phyloP scores from a whole-genome alignment of 2,329 filamentous ascomycete species.

The Xylaria sp. region DNA sequence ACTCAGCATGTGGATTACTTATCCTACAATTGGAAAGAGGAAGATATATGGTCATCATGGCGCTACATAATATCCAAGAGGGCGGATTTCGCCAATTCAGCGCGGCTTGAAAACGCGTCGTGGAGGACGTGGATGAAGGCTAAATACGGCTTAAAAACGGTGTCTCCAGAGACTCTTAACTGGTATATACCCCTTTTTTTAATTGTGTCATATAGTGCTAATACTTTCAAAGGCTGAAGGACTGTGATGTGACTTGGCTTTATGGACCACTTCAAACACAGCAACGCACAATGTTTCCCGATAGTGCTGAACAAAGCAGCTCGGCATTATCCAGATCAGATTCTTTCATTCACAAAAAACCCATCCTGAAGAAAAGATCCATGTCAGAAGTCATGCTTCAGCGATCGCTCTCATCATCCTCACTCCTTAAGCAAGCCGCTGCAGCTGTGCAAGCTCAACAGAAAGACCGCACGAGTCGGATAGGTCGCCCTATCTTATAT shows the following conservation, averaged over 20 bases:
- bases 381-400: constrained; percentile 97
- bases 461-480: constrained; percentile 62
- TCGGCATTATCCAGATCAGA: constrained; percentile 62
- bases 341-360: constrained; percentile 83
- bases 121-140: constrained; percentile 98
- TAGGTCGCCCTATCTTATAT: constrained; percentile 66
- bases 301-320: constrained; percentile 56
- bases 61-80: constrained; percentile 87
- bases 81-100: constrained; percentile 81
- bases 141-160: constrained; percentile 85
- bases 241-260: constrained; percentile 96
- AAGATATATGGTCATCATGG: constrained; percentile 98
- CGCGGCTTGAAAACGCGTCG: constrained; percentile 90
- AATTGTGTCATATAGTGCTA: constrained; percentile 3
- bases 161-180: constrained; percentile 91
- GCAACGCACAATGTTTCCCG: constrained; percentile 63
- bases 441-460: constrained; percentile 87
- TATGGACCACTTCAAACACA: constrained; percentile 91
- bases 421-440: constrained; percentile 87
- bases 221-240: constrained; percentile 78
- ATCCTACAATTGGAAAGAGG: constrained; percentile 91
- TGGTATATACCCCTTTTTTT: constrained; percentile 71
- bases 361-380: constrained; percentile 95
- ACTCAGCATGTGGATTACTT: constrained; percentile 95
- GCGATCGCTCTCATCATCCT: constrained; percentile 86